A percentile compares a stretch with the other conserved stretches of the same genome.
These are phyloP conservation scores for Ajuga chamaepitys DNA, from an alignment of 257 asterid genomes.

Conservation along the genomic window DNA sequence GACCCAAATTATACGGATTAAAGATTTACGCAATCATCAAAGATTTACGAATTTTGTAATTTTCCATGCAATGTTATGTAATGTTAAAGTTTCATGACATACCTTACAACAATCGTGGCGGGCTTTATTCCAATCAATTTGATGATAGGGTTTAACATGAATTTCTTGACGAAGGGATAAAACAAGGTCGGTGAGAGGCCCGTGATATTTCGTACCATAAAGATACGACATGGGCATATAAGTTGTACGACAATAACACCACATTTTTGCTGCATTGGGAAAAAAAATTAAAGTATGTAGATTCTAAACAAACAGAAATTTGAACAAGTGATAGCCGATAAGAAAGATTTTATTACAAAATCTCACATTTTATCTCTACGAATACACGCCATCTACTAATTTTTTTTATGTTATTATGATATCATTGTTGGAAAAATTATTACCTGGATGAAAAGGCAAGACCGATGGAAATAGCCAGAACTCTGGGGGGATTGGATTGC, in stretches of 20 bases:
- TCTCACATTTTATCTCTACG: no score
- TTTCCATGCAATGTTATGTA: no score
- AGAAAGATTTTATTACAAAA: no score
- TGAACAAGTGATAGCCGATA: neutral
- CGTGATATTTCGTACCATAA: slow-evolving; percentile 57
- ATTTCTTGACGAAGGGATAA: slow-evolving; percentile 61
- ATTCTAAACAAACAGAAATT: neutral
- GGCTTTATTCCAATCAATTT: slow-evolving; percentile 71
- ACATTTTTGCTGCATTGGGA: slow-evolving; percentile 63
- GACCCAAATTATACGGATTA: no score
- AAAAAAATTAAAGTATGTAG: neutral
- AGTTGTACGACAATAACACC: slow-evolving; percentile 78
- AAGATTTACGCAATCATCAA: no score
- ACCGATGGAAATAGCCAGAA: slow-evolving; percentile 79
- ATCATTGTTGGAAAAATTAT: neutral
- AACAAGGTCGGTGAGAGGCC: slow-evolving; percentile 60
- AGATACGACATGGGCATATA: slow-evolving; percentile 90
- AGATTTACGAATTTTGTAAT: no score
- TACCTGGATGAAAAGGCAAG: slow-evolving; percentile 78
- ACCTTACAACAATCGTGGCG: slow-evolving; percentile 75
- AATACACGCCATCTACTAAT: no score
- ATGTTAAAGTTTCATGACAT: neutral
- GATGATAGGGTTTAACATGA: slow-evolving; percentile 41
- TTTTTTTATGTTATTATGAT: no score
- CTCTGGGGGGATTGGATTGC: slow-evolving; percentile 88